Conservation (phyloP, 306 rosid species). For the Senna siamea region DNA sequence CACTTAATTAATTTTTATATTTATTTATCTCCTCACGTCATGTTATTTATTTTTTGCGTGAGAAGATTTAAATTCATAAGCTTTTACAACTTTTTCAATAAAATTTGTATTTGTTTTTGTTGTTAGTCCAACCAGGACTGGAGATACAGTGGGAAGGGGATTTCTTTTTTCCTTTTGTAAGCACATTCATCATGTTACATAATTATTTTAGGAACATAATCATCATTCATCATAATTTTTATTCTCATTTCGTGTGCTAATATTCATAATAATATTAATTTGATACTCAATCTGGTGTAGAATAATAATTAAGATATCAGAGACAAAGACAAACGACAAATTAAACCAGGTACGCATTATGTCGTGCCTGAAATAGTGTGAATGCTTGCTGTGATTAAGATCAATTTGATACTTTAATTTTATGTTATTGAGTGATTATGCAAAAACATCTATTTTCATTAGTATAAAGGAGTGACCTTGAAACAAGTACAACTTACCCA, state of each 20-base stretch:
- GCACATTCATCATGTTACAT: background rate
- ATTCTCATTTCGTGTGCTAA: background rate
- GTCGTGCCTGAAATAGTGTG: background rate
- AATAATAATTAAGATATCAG: background rate
- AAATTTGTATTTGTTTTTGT: too few relatives aligned
- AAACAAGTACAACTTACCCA: too few relatives aligned
- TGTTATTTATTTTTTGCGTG: too few relatives aligned
- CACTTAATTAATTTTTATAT: too few relatives aligned
- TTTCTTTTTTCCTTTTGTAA: background rate
- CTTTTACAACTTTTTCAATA: too few relatives aligned
- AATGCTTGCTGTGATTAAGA: background rate
- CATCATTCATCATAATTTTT: background rate
- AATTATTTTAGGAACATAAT: slow-evolving; percentile 16
- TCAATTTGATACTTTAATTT: background rate
- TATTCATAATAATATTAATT: background rate
- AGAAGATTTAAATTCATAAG: too few relatives aligned
- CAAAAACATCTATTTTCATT: background rate
- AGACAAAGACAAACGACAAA: background rate
- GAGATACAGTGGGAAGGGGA: too few relatives aligned
- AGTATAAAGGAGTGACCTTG: background rate
- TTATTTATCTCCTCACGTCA: too few relatives aligned
- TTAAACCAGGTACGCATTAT: background rate
- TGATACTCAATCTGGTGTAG: background rate
- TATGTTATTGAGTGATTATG: background rate
- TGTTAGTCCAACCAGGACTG: too few relatives aligned